Percentiles rank a stretch among this genome's conserved stretches.
These are phyloP conservation scores for Candida maris DNA, from an alignment of 805 yeast genomes.

Conservation along the genomic window DNA sequence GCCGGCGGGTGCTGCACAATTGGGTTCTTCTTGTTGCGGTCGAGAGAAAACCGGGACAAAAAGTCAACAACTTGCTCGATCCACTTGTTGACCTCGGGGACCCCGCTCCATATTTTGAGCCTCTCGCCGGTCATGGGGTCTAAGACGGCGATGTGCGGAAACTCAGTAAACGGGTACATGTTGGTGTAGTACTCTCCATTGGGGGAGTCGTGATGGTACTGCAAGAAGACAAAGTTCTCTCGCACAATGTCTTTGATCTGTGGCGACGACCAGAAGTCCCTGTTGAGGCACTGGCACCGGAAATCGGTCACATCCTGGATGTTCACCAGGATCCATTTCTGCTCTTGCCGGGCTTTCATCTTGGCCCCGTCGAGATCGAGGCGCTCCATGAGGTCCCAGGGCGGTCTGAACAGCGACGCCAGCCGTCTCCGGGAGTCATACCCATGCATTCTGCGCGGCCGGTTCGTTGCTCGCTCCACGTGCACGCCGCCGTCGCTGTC, in stretches of 20 bases:
- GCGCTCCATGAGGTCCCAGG: constrained; percentile 80
- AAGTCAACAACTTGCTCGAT: constrained; percentile 67
- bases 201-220: constrained; percentile 74
- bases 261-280: constrained; percentile 86
- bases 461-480: constrained; percentile 32
- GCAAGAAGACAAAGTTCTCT: constrained; percentile 76
- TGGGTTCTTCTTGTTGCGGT: constrained; percentile 63
- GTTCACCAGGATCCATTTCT: constrained; percentile 84
- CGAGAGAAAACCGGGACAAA: constrained; percentile 59
- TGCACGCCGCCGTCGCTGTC: constrained; percentile 37
- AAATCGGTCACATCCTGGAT: constrained; percentile 85
- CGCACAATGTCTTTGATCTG: constrained; percentile 61
- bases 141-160: constrained; percentile 86
- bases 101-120: constrained; percentile 69
- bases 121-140: constrained; percentile 97
- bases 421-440: constrained; percentile 58
- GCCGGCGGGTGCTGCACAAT: constrained; percentile 54
- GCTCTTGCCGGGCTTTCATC: constrained; percentile 52
- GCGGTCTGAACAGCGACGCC: constrained; percentile 86
- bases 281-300: constrained; percentile 81
- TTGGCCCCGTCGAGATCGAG: constrained; percentile 73
- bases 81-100: constrained; percentile 60
- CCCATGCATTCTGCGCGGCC: constrained; percentile 26
- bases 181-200: constrained; percentile 69
- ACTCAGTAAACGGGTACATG: constrained; percentile 65